Percentiles rank a stretch among this genome's conserved stretches.
These are phyloP conservation scores for Calonectria pseudoreteaudii DNA, from an alignment of 2,329 filamentous ascomycete species.

Conservation along the genomic window DNA sequence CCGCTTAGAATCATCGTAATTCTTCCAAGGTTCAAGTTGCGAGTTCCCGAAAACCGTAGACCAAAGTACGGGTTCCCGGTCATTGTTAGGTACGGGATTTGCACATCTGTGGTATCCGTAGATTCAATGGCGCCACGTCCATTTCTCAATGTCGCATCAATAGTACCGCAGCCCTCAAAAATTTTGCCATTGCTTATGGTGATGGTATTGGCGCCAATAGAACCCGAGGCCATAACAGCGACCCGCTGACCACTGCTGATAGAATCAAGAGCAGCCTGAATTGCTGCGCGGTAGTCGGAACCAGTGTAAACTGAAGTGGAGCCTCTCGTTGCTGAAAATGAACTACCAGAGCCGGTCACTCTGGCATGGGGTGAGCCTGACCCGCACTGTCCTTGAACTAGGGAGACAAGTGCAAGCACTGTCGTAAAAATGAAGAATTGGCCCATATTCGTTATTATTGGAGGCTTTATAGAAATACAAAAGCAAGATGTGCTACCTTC, in stretches of 20 bases:
- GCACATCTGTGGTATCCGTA: constrained; percentile 58
- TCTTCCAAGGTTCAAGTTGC: constrained; percentile 59
- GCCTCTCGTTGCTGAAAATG: constrained; percentile 59
- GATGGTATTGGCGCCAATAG: constrained; percentile 66
- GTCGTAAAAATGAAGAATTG: constrained; percentile 51
- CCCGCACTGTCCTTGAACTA: constrained; percentile 58
- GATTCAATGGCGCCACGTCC: constrained; percentile 67
- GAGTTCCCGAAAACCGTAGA: constrained; percentile 65
- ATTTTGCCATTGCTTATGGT: constrained; percentile 64
- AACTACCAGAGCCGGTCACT: constrained; percentile 59
- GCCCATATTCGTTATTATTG: constrained; percentile 46
- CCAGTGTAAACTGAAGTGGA: constrained; percentile 62
- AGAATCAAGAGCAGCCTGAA: constrained; percentile 65
- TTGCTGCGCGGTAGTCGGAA: constrained; percentile 64
- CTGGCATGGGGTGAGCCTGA: constrained; percentile 58
- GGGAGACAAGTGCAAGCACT: constrained; percentile 54
- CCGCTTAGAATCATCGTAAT: constrained; percentile 67
- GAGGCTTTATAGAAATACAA: not conserved
- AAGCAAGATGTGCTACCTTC: not conserved
- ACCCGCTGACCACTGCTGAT: constrained; percentile 65
- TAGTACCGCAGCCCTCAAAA: constrained; percentile 70
- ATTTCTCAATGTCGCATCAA: constrained; percentile 55
- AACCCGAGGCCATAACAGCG: constrained; percentile 65
- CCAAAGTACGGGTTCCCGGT: constrained; percentile 70
- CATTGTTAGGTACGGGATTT: constrained; percentile 68